Evolutionary conservation across 108 stramenopile species (phyloP).

Genomic region (Cyclostephanos tholiformis): DNA sequence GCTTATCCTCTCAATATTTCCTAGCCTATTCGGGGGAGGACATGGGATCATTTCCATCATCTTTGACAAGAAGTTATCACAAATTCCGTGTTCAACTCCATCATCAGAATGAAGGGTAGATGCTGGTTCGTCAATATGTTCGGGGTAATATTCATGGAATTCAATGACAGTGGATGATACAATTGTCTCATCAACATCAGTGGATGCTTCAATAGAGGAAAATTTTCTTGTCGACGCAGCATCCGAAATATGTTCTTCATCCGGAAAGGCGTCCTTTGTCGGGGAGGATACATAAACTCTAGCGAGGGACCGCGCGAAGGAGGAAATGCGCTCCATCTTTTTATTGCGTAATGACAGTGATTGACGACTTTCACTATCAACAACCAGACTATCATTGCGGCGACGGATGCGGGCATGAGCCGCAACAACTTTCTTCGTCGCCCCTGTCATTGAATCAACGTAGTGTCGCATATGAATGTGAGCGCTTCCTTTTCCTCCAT

Average conservation of each 20-base stretch:
- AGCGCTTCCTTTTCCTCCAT: too few relatives aligned
- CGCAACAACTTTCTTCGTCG: too few relatives aligned
- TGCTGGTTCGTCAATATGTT: neutral
- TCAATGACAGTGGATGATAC: slow-evolving; percentile 1
- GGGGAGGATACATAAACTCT: neutral
- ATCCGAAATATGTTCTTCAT: neutral
- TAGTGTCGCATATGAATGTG: too few relatives aligned
- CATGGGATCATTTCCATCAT: neutral
- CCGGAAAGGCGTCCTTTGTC: neutral
- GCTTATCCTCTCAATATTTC: neutral
- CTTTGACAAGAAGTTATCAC: neutral
- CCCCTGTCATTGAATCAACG: too few relatives aligned
- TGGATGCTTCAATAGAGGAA: neutral
- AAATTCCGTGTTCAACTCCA: neutral
- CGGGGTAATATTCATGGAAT: neutral
- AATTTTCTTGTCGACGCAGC: neutral
- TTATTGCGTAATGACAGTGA: too few relatives aligned
- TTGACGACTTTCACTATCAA: too few relatives aligned
- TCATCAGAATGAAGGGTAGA: neutral
- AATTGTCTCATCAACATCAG: neutral
- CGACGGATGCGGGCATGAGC: too few relatives aligned
- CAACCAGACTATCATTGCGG: too few relatives aligned
- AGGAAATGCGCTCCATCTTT: neutral
- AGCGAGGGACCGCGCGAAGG: slow-evolving; percentile 2
- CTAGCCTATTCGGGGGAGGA: neutral